Evolutionary conservation across 805 yeast genomes (phyloP).

Genomic region (Cephaloascus albidus): DNA sequence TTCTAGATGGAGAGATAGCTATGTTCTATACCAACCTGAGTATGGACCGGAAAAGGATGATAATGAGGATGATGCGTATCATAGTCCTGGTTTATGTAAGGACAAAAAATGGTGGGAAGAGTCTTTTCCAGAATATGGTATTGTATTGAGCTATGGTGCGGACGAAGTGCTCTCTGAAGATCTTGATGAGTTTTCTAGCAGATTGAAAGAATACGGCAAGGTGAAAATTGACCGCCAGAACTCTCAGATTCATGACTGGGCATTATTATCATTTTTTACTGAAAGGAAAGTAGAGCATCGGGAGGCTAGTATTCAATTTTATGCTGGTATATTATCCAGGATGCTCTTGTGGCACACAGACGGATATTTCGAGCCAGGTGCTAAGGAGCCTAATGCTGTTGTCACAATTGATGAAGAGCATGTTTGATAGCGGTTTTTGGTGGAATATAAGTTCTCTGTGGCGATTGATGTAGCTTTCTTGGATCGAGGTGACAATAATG

Average conservation of each 20-base stretch:
- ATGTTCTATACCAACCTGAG: neutral
- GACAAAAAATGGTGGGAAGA: slow-evolving; percentile 24
- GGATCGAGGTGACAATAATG: too few species aligned
- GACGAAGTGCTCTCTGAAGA: slow-evolving; percentile 29
- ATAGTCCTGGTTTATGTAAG: slow-evolving; percentile 20
- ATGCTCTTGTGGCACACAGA: slow-evolving; percentile 32
- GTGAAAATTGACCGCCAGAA: slow-evolving; percentile 21
- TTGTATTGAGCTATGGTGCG: slow-evolving; percentile 31
- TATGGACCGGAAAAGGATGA: neutral
- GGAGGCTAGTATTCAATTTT: slow-evolving; percentile 27
- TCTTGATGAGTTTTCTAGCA: slow-evolving; percentile 19
- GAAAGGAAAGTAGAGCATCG: slow-evolving; percentile 33
- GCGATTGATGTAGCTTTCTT: too few species aligned
- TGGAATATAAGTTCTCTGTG: too few species aligned
- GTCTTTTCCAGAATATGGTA: slow-evolving; percentile 31
- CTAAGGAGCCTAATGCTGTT: slow-evolving; percentile 5
- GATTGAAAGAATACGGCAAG: slow-evolving; percentile 14
- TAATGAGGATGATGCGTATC: slow-evolving; percentile 10
- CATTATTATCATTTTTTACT: slow-evolving; percentile 26
- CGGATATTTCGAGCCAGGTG: slow-evolving; percentile 11
- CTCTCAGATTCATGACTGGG: slow-evolving; percentile 39
- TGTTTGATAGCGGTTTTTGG: neutral
- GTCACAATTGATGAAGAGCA: slow-evolving; percentile 8
- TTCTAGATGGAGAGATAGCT: slow-evolving; percentile 1
- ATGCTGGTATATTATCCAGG: slow-evolving; percentile 30